Percentiles rank a stretch among this genome's conserved stretches.
Evolutionary conservation across 1,284 basidiomycete species (phyloP).

Genomic region (Xerocomus amazonicus): DNA sequence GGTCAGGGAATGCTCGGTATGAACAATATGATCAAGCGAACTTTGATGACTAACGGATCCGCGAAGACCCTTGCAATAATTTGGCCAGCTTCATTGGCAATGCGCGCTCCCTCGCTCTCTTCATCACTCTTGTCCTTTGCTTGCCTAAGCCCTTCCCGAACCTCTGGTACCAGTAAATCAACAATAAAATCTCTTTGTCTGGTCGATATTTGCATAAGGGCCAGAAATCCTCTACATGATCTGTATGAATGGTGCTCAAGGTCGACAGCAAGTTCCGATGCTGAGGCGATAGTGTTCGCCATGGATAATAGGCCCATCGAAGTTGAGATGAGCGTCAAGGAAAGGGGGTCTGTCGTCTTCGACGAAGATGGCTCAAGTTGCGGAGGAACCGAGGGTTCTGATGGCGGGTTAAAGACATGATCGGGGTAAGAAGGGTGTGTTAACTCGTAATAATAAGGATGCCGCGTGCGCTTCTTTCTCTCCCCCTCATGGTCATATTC

Average conservation of each 20-base stretch:
- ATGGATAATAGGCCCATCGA: conserved; percentile 55
- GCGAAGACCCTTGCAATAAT: conserved; percentile 58
- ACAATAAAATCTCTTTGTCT: conserved; percentile 84
- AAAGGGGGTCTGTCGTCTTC: conserved; percentile 18
- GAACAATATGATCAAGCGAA: conserved; percentile 28
- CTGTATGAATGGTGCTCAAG: conserved; percentile 91
- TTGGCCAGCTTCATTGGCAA: conserved; percentile 52
- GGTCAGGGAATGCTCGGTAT: background rate
- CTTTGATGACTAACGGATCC: conserved; percentile 84
- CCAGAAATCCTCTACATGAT: conserved; percentile 84
- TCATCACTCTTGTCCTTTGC: conserved; percentile 16
- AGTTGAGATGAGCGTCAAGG: conserved; percentile 75
- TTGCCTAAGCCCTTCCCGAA: conserved; percentile 72
- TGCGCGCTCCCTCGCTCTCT: conserved; percentile 13
- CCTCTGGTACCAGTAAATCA: conserved; percentile 63
- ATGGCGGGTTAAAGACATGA: conserved; percentile 55
- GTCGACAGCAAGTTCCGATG: conserved; percentile 88
- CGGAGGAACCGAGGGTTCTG: conserved; percentile 44
- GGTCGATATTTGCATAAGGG: conserved; percentile 92
- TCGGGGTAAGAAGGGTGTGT: conserved; percentile 68
- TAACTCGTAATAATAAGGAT: conserved; percentile 84
- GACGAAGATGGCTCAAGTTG: conserved; percentile 41
- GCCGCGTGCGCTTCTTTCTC: conserved; percentile 34
- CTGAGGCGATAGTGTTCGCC: conserved; percentile 60
- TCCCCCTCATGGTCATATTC: conserved; percentile 26